phyloP scores from a whole-genome alignment of 495 filamentous ascomycete species.

The Cetradonia linearis region DNA sequence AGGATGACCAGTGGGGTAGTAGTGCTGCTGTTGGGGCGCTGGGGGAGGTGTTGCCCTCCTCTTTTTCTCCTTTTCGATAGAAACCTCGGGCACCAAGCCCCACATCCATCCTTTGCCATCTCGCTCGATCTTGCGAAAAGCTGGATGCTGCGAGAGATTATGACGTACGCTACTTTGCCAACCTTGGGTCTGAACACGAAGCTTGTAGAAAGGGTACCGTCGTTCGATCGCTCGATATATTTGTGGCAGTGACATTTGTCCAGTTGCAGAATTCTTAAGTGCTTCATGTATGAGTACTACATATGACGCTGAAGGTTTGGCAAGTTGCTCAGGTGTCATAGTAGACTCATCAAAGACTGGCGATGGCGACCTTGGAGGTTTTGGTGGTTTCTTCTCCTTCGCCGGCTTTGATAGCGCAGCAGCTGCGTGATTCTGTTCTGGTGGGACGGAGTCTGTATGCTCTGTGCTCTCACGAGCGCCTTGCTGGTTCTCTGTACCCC shows the following conservation, averaged over 20 bases:
- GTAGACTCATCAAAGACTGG: conserved; percentile 64
- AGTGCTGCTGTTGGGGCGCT: conserved; percentile 24
- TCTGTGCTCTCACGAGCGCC: conserved; percentile 40
- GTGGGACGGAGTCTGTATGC: conserved; percentile 26
- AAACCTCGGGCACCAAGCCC: conserved; percentile 51
- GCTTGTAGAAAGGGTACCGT: conserved; percentile 84
- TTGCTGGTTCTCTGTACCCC: conserved; percentile 36
- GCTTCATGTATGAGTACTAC: conserved; percentile 86
- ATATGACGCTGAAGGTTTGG: conserved; percentile 79
- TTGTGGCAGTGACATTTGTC: conserved; percentile 74
- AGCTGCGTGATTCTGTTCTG: conserved; percentile 36
- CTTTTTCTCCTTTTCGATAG: conserved; percentile 63
- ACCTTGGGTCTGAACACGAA: conserved; percentile 63
- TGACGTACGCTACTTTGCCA: conserved; percentile 98
- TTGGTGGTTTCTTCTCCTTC: conserved; percentile 31
- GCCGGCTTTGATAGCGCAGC: conserved; percentile 42
- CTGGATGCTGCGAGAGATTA: conserved; percentile 79
- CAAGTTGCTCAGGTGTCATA: conserved; percentile 73
- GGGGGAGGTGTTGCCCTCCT: conserved; percentile 47
- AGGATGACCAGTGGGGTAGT: conserved; percentile 31
- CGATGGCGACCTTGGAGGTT: conserved; percentile 53
- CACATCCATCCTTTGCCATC: conserved; percentile 65
- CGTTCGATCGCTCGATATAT: conserved; percentile 84
- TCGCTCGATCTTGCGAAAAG: conserved; percentile 75
- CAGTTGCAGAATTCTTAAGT: conserved; percentile 56